A percentile compares a stretch with the other conserved stretches of the same genome.
Conservation (phyloP, 2,329 filamentous ascomycete genomes). For the Tolypocladium capitatum region DNA sequence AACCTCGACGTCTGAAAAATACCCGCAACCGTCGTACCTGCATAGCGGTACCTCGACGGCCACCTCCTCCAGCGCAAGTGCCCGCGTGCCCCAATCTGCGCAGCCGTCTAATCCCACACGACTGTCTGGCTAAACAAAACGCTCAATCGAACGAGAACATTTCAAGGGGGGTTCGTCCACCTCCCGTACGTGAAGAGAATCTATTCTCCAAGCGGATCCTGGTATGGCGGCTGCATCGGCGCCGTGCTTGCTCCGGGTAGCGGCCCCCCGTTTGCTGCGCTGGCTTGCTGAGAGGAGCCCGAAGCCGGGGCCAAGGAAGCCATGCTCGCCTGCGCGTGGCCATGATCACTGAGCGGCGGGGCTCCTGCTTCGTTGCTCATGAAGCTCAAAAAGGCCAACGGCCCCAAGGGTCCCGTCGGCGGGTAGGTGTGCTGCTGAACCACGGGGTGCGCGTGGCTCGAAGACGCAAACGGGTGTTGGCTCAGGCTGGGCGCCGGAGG, state of each 20-base stretch:
- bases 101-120: neutral
- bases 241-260: slow-evolving; percentile 23
- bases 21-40: neutral
- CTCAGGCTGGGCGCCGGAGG: slow-evolving; percentile 13
- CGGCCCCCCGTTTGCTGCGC: slow-evolving; percentile 11
- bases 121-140: neutral
- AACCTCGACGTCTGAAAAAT: neutral
- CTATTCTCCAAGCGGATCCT: slow-evolving; percentile 1
- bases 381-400: slow-evolving; percentile 13
- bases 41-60: neutral
- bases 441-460: slow-evolving; percentile 7
- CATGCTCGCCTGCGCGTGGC: slow-evolving; percentile 15
- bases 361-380: slow-evolving; percentile 13
- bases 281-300: slow-evolving; percentile 9
- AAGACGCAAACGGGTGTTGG: slow-evolving; percentile 11
- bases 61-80: neutral
- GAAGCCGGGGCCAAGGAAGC: slow-evolving; percentile 13
- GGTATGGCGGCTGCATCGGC: slow-evolving; percentile 16
- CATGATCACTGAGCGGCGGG: slow-evolving; percentile 8
- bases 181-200: neutral
- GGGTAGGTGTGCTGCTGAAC: slow-evolving; percentile 8
- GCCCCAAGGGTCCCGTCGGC: slow-evolving; percentile 7
- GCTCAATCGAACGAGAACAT: neutral
- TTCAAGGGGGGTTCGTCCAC: neutral
- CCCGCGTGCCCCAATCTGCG: neutral